Evolutionary conservation across 1,284 basidiomycete species (phyloP).

Genomic region (Apiotrichum sp.): DNA sequence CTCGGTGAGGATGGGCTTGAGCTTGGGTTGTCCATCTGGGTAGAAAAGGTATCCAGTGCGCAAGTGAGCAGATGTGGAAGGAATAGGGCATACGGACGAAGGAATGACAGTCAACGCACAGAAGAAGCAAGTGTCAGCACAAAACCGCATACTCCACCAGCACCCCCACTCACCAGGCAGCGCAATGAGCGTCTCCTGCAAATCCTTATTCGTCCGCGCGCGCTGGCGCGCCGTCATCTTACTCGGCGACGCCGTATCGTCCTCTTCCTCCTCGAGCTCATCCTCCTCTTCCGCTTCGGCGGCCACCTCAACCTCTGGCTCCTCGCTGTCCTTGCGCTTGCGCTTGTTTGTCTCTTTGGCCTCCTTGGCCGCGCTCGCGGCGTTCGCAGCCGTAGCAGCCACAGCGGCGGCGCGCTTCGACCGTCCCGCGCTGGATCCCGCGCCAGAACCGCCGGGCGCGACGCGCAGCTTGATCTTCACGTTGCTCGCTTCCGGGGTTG

Average conservation of each 20-base stretch:
- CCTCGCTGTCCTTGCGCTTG: constrained; percentile 10
- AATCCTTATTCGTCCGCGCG: constrained; percentile 25
- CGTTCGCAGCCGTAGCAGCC: not conserved
- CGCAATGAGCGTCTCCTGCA: constrained; percentile 23
- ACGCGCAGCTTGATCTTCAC: constrained; percentile 12
- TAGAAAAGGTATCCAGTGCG: not conserved
- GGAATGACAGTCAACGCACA: not conserved
- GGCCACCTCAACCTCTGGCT: constrained; percentile 19
- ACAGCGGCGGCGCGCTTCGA: not conserved
- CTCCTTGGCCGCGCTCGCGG: not conserved
- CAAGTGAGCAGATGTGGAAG: not conserved
- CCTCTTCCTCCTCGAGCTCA: constrained; percentile 7
- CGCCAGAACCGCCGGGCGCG: not conserved
- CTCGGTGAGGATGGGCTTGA: constrained; percentile 63
- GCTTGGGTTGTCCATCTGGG: constrained; percentile 56
- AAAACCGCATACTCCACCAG: not conserved
- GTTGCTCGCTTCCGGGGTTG: not conserved
- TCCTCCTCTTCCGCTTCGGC: constrained; percentile 6
- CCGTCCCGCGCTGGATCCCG: not conserved
- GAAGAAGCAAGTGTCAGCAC: not conserved
- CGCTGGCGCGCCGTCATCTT: constrained; percentile 38
- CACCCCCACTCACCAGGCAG: constrained; percentile 22
- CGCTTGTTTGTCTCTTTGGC: not conserved
- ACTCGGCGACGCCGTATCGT: constrained; percentile 16
- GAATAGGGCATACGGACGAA: no score